Percentiles rank a stretch among this genome's conserved stretches.
Evolutionary conservation across 768 basidiomycete genomes (phyloP).

Genomic region (Phaeotremella fagi): DNA sequence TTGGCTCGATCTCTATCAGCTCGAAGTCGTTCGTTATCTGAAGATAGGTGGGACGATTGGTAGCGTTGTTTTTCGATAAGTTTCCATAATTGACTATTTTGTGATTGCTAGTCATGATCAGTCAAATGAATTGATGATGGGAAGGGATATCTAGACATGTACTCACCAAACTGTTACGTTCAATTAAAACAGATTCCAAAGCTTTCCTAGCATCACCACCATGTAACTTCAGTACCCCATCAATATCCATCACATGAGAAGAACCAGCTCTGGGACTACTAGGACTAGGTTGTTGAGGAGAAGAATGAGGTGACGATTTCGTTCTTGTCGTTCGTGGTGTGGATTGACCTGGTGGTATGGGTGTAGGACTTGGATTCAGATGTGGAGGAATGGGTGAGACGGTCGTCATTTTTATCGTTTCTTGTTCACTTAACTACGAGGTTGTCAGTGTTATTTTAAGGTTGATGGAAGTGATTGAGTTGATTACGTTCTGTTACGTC

Average conservation of each 20-base stretch:
- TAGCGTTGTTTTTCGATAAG: conserved; percentile 84
- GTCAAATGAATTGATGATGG: neutral
- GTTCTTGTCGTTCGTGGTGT: conserved; percentile 9
- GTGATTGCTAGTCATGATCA: conserved; percentile 52
- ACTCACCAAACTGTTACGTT: conserved; percentile 65
- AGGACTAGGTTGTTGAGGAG: conserved; percentile 20
- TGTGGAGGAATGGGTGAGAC: conserved; percentile 15
- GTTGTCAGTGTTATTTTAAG: too few relatives aligned
- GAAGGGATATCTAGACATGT: neutral
- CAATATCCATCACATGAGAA: conserved; percentile 21
- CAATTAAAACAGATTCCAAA: conserved; percentile 69
- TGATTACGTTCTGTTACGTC: too few relatives aligned
- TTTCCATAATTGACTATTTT: conserved; percentile 92
- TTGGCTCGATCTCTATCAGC: conserved; percentile 67
- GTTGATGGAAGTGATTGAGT: too few relatives aligned
- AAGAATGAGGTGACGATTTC: conserved; percentile 10
- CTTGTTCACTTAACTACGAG: too few relatives aligned
- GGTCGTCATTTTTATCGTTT: too few relatives aligned
- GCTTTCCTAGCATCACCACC: conserved; percentile 51
- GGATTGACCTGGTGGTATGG: neutral
- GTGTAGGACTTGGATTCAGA: conserved; percentile 6
- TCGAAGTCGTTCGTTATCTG: conserved; percentile 79
- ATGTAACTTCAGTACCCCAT: conserved; percentile 24
- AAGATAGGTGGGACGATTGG: conserved; percentile 72
- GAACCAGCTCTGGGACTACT: conserved; percentile 11